These are phyloP conservation scores for Stagonosporopsis cucurbitacearum DNA, from an alignment of 2,329 filamentous ascomycete genomes.

Conservation along the genomic window DNA sequence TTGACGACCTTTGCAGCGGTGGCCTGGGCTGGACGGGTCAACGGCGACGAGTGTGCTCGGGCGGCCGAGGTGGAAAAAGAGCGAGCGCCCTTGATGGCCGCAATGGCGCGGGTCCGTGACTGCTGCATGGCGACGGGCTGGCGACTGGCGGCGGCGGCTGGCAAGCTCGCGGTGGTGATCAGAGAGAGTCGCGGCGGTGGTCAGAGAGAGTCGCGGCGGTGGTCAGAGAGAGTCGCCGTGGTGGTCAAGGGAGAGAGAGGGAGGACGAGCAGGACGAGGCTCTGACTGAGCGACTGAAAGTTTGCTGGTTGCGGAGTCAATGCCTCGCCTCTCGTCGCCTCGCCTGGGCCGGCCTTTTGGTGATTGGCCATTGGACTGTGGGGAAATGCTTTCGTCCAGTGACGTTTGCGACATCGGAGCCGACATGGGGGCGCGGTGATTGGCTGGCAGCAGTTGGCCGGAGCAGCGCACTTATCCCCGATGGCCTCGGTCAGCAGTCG, in stretches of 20 bases:
- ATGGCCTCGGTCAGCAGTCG: no score
- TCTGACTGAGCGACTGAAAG: no score
- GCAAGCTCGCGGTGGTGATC: neutral
- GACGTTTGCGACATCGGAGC: neutral
- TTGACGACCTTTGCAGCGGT: slow-evolving; percentile 40
- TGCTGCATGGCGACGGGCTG: slow-evolving; percentile 42
- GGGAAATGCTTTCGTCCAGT: slow-evolving; percentile 2
- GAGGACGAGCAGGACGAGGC: neutral
- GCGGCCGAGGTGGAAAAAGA: slow-evolving; percentile 53
- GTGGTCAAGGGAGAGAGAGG: neutral
- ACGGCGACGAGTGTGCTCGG: slow-evolving; percentile 53
- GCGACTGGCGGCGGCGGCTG: neutral
- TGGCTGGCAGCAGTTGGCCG: no score
- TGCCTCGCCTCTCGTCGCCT: neutral
- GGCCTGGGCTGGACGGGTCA: slow-evolving; percentile 47
- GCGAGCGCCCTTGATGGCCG: slow-evolving; percentile 49
- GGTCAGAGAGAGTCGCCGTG: no score
- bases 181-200: neutral
- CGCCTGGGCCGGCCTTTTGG: neutral
- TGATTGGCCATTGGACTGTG: neutral
- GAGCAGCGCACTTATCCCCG: neutral
- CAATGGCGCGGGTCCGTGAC: slow-evolving; percentile 46
- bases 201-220: neutral
- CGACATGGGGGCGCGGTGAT: no score
- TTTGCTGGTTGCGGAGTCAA: slow-evolving; percentile 14